Evolutionary conservation across 768 basidiomycete species (phyloP), one percentile per base, ranked within the genome.

Genomic region (Kwoniella sp.): DNA sequence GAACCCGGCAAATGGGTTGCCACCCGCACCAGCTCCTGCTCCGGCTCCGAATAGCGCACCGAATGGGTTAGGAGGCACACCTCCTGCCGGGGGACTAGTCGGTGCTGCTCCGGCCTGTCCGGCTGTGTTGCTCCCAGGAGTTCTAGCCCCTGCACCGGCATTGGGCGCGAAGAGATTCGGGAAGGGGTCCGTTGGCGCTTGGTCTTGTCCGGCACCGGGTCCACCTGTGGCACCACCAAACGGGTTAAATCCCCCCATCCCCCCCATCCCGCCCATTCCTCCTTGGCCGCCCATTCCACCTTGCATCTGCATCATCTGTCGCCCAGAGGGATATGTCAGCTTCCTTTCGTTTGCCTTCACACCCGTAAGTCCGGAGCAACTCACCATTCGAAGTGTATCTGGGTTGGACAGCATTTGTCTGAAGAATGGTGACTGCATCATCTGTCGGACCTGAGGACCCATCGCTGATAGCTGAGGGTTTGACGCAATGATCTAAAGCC

Each of bases 361-460:
- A n/a, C n/a, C n/a, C n/a, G n/a, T n/a, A n/a, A 37, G 3, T 27
- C 29, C 17, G 17, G 26, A 14, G 17, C 20, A 23, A 33, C 65
- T 52, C 37, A 67, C 68, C 54, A 59, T 59, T 44, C 68, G 39
- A 10, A 70, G 41, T 22, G 65, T 58, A 25, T 67, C 68, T 1
- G 70, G 70, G 42, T 72, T 66, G 7, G 62, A 63, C 26, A 88
- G 71, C 76, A 88, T 78, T 42, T 84, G 77, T 82, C 85, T 84
- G 80, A 87, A 83, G 28, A 77, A 70, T 0, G 83, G 80, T 50
- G 84, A 82, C 1, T 86, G 69, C 28, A 87, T 86, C 39, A 87
- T 78, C 54, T 85, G 78, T 19, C 90, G 80, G 15, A 89, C 81
- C 65, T 88, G 87, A 0, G 89, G 89, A 1, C 79, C 87, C 83